Percentiles rank a stretch among this genome's conserved stretches.
phyloP scores from a whole-genome alignment of 164 flowering plant species.

The Stephania cephalantha region DNA sequence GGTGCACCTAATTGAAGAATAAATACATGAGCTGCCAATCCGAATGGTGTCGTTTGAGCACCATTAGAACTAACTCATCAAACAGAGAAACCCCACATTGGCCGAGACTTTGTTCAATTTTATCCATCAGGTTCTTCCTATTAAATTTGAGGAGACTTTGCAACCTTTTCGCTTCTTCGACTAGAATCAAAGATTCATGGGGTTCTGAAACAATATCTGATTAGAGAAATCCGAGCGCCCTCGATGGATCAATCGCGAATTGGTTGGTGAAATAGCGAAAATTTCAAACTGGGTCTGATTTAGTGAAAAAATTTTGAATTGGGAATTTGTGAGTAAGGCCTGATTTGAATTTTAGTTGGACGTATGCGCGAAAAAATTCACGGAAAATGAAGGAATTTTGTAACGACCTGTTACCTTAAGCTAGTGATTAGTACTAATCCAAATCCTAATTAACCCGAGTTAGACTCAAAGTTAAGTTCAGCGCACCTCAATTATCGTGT shows the following conservation, averaged over 20 bases:
- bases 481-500: too few relatives aligned
- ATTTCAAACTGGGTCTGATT: not conserved
- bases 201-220: not conserved
- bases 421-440: too few relatives aligned
- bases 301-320: slow-evolving; percentile 4
- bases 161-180: slow-evolving; percentile 26
- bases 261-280: not conserved
- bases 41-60: slow-evolving; percentile 54
- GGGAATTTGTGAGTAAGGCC: not conserved
- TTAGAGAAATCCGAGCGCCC: not conserved
- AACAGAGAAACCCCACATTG: slow-evolving; percentile 25
- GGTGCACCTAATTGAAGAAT: slow-evolving; percentile 64
- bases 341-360: slow-evolving; percentile 17
- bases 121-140: slow-evolving; percentile 26
- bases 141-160: slow-evolving; percentile 44
- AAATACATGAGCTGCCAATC: slow-evolving; percentile 62
- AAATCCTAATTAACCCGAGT: too few relatives aligned
- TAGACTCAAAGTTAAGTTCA: too few relatives aligned
- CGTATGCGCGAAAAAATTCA: slow-evolving; percentile 2
- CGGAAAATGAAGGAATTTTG: slow-evolving; percentile 6
- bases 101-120: slow-evolving; percentile 38
- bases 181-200: not conserved
- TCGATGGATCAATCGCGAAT: not conserved
- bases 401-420: too few relatives aligned
- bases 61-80: slow-evolving; percentile 54